Evolutionary conservation across 768 basidiomycete genomes (phyloP), one percentile per base, ranked within the genome.

Genomic region (Fistulinella prunicolor): DNA sequence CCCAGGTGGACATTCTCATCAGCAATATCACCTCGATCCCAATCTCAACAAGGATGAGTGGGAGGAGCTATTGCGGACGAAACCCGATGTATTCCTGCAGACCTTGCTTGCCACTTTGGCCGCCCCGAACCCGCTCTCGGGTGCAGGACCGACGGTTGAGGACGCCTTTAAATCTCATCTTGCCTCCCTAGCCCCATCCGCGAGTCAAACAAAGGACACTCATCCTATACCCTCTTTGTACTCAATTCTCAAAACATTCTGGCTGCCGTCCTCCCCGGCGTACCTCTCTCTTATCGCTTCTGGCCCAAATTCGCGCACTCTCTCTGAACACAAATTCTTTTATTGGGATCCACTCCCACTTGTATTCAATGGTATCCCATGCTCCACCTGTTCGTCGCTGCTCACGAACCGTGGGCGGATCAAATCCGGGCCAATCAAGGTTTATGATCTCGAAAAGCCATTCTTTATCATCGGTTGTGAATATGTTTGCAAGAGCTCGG

Each of bases 391-490:
- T 59, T 67, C 78, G 7, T 59, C 74, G 5, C 75, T 82, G 1
- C 75, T 91, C 32, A 54, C 62, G 28, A 86, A 90, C 65, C 76
- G 77, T 28, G 89, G 89, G 3, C 79, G 84, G 35, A 89, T 90
- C 65, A 78, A 74, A 51, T 77, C 78, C 0, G 87, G 88, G 0
- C 89, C 89, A 0, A 70, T 89, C 59, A 89, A 86, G 57, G 77
- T 89, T 5, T 87, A 89, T 62, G 88, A 91, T 56, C 78, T 91
- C 41, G 81, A 83, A 53, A 81, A 80, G 50, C 85, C 86, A 3
- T 91, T 90, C 68, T 90, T 85, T 61, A 77, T 91, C 63, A 87
- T 91, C 29, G 89, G 85, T n/a, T 88, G 87, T 60, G 84, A 87
- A 61, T 91, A 91, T 50, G 72, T 74, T 5, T 91, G 89, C 61